Base-by-base conservation (phyloP, 2,329 filamentous ascomycete genomes). In the Bimuria novae-zelandiae region DNA sequence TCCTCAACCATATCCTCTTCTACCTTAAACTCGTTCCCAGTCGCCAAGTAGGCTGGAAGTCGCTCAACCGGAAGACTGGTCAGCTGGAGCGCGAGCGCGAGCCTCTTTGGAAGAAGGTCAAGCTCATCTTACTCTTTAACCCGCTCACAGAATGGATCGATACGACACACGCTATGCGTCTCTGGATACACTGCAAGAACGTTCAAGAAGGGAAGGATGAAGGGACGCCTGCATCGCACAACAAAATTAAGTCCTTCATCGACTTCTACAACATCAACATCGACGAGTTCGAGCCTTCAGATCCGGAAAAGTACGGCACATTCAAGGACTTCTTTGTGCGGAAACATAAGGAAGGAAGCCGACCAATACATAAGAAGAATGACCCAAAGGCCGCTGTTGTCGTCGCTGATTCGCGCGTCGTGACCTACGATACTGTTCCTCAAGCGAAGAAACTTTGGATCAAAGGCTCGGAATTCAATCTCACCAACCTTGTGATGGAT, bases 401-500 rank as follows among this genome's bases (percentile, higher is more conserved):
- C 0, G 69, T 74, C 10, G 67, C 74, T 11, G 74, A 77, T 61
- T 73, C 63, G n/a, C 67, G 74, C 3, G 63, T 73, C 16, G 73
- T 76, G 3, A 65, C 25, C 6, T 27, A 27, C 10, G 25, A 27
- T 10, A 27, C 25, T 6, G 25, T 27, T 5, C 25, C 25, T 10
- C 25, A 27, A 27, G 25, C 25, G 6, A 27, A 27, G 25, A 27
- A 57, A 39, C 59, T 76, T 84, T 85, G 56, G 76, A 77, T 79
- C 54, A 79, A 79, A 54, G 76, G 76, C 2, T 63, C 59, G n/a
- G 65, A 76, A 33, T 79, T 79, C 56, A 74, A 69, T 6, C 71
- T 80, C 39, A 63, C 68, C 10, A 27, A 27, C 25, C 63, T 80
- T 1, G 62, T 77, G 7, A 69, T 69, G 51, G 71, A 75, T 49